Conservation (phyloP, 805 yeast genomes). For the Myxozyma neglecta region DNA sequence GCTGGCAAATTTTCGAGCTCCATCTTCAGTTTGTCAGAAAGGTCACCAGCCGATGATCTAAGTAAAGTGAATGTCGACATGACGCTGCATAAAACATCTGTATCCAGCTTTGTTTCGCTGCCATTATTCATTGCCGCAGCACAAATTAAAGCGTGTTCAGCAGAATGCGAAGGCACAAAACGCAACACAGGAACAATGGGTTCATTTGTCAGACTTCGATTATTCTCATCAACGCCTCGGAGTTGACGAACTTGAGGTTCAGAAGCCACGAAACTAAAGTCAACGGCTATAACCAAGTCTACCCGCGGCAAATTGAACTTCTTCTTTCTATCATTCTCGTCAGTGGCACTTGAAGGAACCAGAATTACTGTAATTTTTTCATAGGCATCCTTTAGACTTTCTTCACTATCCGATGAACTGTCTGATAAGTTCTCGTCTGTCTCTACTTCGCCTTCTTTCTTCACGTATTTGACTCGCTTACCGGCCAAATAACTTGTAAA, state of each 20-base stretch:
- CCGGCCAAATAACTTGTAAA: slow-evolving; percentile 71
- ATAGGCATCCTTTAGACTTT: slow-evolving; percentile 37
- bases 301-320: slow-evolving; percentile 40
- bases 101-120: slow-evolving; percentile 33
- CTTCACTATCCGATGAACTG: slow-evolving; percentile 1
- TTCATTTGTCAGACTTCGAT: slow-evolving; percentile 18
- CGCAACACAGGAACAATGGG: slow-evolving; percentile 58
- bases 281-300: slow-evolving; percentile 65
- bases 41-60: slow-evolving; percentile 74
- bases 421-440: slow-evolving; percentile 39
- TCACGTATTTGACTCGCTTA: slow-evolving; percentile 53
- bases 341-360: slow-evolving; percentile 46
- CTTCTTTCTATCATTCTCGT: slow-evolving; percentile 20
- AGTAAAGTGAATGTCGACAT: slow-evolving; percentile 81
- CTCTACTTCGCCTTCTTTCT: slow-evolving; percentile 54
- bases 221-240: slow-evolving; percentile 33
- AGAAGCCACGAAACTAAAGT: slow-evolving; percentile 54
- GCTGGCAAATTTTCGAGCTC: slow-evolving; percentile 16
- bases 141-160: slow-evolving; percentile 64
- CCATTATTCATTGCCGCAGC: slow-evolving; percentile 25
- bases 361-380: slow-evolving; percentile 44
- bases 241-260: slow-evolving; percentile 41
- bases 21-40: slow-evolving; percentile 60
- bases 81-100: slow-evolving; percentile 59
- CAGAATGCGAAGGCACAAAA: slow-evolving; percentile 72